Base-by-base conservation (phyloP, 257 asterid species). In the Coffea canephora region DNA sequence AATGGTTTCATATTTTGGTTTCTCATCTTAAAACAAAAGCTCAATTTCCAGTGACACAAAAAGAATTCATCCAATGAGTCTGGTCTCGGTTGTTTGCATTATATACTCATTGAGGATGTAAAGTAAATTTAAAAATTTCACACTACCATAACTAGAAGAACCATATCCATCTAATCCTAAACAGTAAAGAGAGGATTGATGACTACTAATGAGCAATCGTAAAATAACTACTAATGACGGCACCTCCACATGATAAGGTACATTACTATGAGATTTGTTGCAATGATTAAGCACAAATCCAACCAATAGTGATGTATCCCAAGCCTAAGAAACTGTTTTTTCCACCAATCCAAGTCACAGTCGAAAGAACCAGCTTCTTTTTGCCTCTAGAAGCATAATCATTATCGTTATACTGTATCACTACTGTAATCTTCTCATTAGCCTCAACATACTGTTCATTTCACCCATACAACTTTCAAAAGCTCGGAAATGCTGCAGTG, bases 311-410 rank as follows among this genome's bases (percentile, higher is more conserved):
- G 77, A 95, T 61, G 73, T 89, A 95, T 73, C 87, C 93, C 71
- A 80, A 78, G 34, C 99, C 99, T 0, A 95, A 83, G 69, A 93
- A 91, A 69, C 87, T 90, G 27, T 95, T 95, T 86, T 89, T 93
- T 62, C 99, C 98, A 13, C 99, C 99, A 31, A 95, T 90, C 99
- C 99, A 93, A 7, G 95, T 84, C n/a, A 95, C 85, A 10, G 99
- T 93, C 6, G 99, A 95, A 8, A 95, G 84, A 13, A 95, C 99
- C 71, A 95, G 77, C 66, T 83, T 90, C 88, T 95, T 93, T 81
- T 79, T 82, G 12, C 99, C 97, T 31, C 89, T 87, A 77, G 89
- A 95, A 10, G 90, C 83, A 74, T 95, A 95, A 0, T 97, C 88
- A 86, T 95, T 95, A 84, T 95, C 93, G 66, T 93, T 90, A 84